Base-by-base conservation (phyloP, 2,329 filamentous ascomycete genomes). In the Beauveria caledonica region DNA sequence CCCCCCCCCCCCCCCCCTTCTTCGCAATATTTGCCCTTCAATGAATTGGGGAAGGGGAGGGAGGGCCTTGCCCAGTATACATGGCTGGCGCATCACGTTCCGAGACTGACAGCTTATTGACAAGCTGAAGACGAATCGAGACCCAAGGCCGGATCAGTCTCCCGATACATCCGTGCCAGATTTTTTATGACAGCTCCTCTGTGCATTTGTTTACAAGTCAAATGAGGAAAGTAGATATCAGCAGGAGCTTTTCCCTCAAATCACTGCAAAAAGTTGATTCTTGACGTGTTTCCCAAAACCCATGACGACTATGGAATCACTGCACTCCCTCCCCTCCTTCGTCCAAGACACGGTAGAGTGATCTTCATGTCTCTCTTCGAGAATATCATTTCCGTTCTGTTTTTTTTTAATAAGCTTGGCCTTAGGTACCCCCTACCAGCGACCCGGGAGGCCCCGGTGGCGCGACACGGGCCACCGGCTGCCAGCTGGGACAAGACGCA, bases 391-490 rank as follows among this genome's bases (percentile, higher is more conserved):
- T 53, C 21, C 17, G 33, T 33, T 45, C 40, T 15, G n/a, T 23
- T 45, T 55, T 39, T 50, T 33, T 50, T 11, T 29, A 6, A 58
- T 49, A 58, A 58, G 45, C 55, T 58, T 49, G 45, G 17, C 36
- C 33, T 9, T 39, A 1, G 3, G 25, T 39, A 19, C 40, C 42
- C 42, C 50, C 23, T 42, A 9, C 55, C 29, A 58, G 33, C 42
- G 45, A 17, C 23, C 36, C 3, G 19, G n/a, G 17, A 19, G 39
- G 21, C 13, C 52, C 11, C 17, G 17, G 11, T 17, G 51, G 15
- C 27, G 10, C 10, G 52, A 33, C 39, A 33, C 15, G 42, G 17
- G 39, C 21, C 21, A 23, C 44, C 33, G 11, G 33, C 21, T 51
- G 44, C 44, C 6, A n/a, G 49, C 49, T 39, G 29, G 29, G 29